Percentiles rank a stretch among this genome's conserved stretches.
phyloP scores from a whole-genome alignment of 2,329 filamentous ascomycete species.

The Canariomyces notabilis region DNA sequence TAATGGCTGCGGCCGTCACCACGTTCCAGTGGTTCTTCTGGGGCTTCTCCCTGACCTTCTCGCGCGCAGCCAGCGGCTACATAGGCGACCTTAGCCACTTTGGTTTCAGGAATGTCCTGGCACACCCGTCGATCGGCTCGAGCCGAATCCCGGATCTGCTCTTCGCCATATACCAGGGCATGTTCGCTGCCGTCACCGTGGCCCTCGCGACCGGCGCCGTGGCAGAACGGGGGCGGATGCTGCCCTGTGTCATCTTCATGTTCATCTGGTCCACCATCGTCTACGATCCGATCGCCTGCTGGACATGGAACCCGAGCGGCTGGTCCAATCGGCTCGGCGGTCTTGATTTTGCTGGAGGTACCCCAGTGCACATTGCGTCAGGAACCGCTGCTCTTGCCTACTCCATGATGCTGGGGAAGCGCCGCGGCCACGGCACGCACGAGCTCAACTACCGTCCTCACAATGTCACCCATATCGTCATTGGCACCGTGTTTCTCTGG shows the following conservation, averaged over 20 bases:
- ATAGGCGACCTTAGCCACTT: slow-evolving; percentile 78
- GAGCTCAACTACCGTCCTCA: slow-evolving; percentile 89
- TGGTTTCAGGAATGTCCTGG: slow-evolving; percentile 72
- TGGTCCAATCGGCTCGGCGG: slow-evolving; percentile 78
- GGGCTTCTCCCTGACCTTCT: slow-evolving; percentile 80
- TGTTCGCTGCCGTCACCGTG: slow-evolving; percentile 83
- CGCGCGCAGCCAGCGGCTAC: slow-evolving; percentile 67
- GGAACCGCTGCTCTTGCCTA: slow-evolving; percentile 82
- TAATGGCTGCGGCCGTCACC: slow-evolving; percentile 79
- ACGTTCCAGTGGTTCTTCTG: slow-evolving; percentile 95
- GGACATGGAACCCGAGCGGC: slow-evolving; percentile 83
- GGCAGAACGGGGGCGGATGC: slow-evolving; percentile 81
- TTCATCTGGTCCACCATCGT: slow-evolving; percentile 87
- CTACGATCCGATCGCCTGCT: slow-evolving; percentile 90
- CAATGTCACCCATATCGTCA: slow-evolving; percentile 88
- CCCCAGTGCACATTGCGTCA: slow-evolving; percentile 82
- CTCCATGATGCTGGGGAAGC: slow-evolving; percentile 85
- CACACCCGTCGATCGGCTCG: slow-evolving; percentile 68
- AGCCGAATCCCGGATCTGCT: slow-evolving; percentile 72
- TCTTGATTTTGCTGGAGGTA: slow-evolving; percentile 84
- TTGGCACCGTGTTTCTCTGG: slow-evolving; percentile 91
- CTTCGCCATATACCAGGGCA: slow-evolving; percentile 81
- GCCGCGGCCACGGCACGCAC: slow-evolving; percentile 77
- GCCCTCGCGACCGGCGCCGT: slow-evolving; percentile 80
- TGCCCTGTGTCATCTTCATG: slow-evolving; percentile 87